phyloP scores from a whole-genome alignment of 2,329 filamentous ascomycete genomes.

The Pyricularia grisea region DNA sequence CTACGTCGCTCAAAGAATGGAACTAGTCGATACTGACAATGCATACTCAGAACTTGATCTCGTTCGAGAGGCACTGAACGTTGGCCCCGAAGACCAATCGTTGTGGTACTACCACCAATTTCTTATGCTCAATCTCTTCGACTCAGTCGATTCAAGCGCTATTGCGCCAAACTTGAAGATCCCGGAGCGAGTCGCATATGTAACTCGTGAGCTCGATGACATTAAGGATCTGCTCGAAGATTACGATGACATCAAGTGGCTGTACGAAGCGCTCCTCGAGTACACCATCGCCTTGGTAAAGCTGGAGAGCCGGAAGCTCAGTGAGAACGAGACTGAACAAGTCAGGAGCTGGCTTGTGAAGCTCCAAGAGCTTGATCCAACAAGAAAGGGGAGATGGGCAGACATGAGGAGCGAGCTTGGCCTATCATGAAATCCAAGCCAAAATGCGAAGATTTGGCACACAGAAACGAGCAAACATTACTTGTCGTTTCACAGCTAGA shows the following conservation, averaged over 20 bases:
- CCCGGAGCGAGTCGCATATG: conserved; percentile 54
- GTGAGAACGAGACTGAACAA: conserved; percentile 30
- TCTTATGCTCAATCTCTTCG: conserved; percentile 60
- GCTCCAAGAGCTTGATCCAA: conserved; percentile 61
- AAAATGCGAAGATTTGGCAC: not conserved
- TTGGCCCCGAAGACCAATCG: conserved; percentile 88
- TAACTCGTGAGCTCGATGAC: conserved; percentile 62
- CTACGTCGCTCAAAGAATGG: not conserved
- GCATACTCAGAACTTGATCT: conserved; percentile 54
- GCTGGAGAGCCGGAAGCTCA: conserved; percentile 36
- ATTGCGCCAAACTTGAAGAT: conserved; percentile 56
- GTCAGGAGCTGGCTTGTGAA: conserved; percentile 51
- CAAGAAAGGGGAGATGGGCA: conserved; percentile 66
- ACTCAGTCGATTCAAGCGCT: conserved; percentile 28
- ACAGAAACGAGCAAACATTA: not conserved
- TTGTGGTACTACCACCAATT: conserved; percentile 97
- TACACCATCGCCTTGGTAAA: conserved; percentile 53
- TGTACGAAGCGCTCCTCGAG: conserved; percentile 78
- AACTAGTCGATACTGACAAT: not conserved
- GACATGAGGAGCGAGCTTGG: conserved; percentile 46
- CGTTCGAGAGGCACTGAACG: conserved; percentile 71
- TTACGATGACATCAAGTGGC: conserved; percentile 62
- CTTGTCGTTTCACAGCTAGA: not conserved
- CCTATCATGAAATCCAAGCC: not conserved
- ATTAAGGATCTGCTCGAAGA: conserved; percentile 57